Conservation (phyloP, 2,329 filamentous ascomycete species). For the Penicillium sclerotigenum region DNA sequence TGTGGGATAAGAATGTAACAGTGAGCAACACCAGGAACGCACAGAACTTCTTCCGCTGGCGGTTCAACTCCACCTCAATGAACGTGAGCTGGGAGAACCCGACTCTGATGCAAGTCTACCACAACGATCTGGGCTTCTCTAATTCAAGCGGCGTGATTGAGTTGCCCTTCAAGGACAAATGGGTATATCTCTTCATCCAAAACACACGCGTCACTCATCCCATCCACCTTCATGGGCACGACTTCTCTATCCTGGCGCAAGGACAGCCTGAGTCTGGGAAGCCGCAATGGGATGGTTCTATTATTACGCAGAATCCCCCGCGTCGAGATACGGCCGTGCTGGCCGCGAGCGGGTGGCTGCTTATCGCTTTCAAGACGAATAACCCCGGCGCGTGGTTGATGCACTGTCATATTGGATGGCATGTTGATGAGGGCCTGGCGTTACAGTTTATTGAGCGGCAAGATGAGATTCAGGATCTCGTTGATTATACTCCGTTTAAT, state of each 20-base stretch:
- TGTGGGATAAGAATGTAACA: neutral
- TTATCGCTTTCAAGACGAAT: slow-evolving; percentile 42
- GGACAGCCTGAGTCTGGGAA: neutral
- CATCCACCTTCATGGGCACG: neutral
- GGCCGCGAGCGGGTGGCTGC: slow-evolving; percentile 37
- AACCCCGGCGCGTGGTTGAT: slow-evolving; percentile 46
- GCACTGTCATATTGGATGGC: slow-evolving; percentile 43
- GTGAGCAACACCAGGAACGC: neutral
- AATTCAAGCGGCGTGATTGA: neutral
- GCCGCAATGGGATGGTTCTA: slow-evolving; percentile 33
- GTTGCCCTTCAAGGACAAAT: neutral
- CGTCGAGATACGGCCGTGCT: slow-evolving; percentile 43
- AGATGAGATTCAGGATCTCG: slow-evolving; percentile 2
- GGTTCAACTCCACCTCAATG: slow-evolving; percentile 50
- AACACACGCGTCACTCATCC: neutral
- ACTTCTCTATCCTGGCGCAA: neutral
- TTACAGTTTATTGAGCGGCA: slow-evolving; percentile 26
- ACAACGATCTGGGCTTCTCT: neutral
- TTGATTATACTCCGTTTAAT: neutral
- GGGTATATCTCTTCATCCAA: slow-evolving; percentile 2
- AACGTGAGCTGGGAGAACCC: slow-evolving; percentile 22
- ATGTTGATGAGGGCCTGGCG: slow-evolving; percentile 23
- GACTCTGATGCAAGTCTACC: slow-evolving; percentile 18
- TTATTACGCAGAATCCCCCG: slow-evolving; percentile 33
- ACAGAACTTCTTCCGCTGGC: slow-evolving; percentile 17